A percentile compares a stretch with the other conserved stretches of the same genome.
Evolutionary conservation across 2,329 filamentous ascomycete genomes (phyloP).

Genomic region (Hypoxylon sp.): DNA sequence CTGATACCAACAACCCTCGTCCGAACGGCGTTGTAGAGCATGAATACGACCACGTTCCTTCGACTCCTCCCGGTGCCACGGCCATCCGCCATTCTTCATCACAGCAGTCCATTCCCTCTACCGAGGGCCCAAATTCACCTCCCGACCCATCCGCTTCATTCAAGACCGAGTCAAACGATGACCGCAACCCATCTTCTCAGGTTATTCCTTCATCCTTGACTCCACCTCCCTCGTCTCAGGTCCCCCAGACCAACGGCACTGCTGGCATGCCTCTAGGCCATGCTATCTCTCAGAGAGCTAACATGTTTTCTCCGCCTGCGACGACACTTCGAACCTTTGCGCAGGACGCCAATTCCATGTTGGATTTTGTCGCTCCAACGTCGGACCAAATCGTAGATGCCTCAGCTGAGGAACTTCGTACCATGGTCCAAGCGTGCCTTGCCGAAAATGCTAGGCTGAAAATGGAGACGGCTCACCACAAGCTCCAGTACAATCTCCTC

Average conservation of each 20-base stretch:
- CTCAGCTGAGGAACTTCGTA: constrained; percentile 68
- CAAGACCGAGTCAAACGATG: constrained; percentile 66
- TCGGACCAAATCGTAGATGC: constrained; percentile 67
- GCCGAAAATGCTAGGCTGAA: constrained; percentile 74
- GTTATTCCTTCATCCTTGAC: constrained; percentile 72
- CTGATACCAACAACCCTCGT: constrained; percentile 54
- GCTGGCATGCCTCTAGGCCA: constrained; percentile 53
- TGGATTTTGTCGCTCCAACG: constrained; percentile 65
- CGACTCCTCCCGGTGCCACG: constrained; percentile 48
- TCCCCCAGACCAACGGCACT: constrained; percentile 54
- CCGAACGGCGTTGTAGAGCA: constrained; percentile 50
- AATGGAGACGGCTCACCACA: constrained; percentile 90
- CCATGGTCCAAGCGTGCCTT: constrained; percentile 69
- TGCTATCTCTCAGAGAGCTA: constrained; percentile 62
- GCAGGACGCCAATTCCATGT: constrained; percentile 39
- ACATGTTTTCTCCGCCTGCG: constrained; percentile 68
- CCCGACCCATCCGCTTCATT: constrained; percentile 65
- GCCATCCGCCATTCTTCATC: constrained; percentile 56
- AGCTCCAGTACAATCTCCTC: constrained; percentile 88
- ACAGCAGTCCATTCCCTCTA: constrained; percentile 70
- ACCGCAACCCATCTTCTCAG: constrained; percentile 58
- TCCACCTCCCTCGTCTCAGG: constrained; percentile 70
- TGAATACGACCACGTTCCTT: constrained; percentile 49
- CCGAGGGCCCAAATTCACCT: constrained; percentile 69
- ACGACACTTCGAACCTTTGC: constrained; percentile 55